Evolutionary conservation across 1,284 basidiomycete species (phyloP), one percentile per base, ranked within the genome.

Genomic region (Cronartium quercuum): DNA sequence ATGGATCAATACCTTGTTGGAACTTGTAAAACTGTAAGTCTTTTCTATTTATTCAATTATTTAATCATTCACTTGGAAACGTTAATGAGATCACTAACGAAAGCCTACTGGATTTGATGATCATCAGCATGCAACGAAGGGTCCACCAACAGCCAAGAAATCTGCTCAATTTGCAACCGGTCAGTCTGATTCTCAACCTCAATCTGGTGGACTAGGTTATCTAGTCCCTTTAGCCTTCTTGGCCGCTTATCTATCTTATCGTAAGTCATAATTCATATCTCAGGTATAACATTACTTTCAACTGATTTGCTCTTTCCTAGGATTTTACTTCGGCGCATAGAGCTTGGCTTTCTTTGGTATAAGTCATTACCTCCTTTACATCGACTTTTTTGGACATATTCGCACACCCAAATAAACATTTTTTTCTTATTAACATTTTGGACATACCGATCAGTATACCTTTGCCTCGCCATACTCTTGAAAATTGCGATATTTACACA

Each of bases 181-280:
- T 21, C 34, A 40, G 24, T 34, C 24, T 37, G 24, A 61, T n/a
- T 47, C 63, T 21, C 51, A 58, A 35, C 35, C 44, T 61, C 38
- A 60, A 6, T 62, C 64, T 42, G 58, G 65, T 62, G 34, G 42
- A 41, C 61, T 44, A 57, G 65, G 71, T 13, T 66, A 60, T 24
- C 88, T 92, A 80, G 81, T 91, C 29, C 91, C 91, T 67, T 85
- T 93, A 63, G 86, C 84, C 64, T 83, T 88, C 37, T 84, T 93
- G 65, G 90, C 86, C 77, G 90, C 85, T 62, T 92, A 91, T 86
- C 90, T 92, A 77, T 91, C 87, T 62, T 93, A 79, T 76, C 64
- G 71, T 75, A 4, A 38, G 62, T 64, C n/a, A n/a, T n/a, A n/a
- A n/a, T n/a, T n/a, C n/a, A n/a, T n/a, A n/a, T n/a, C n/a, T n/a